Evolutionary conservation across 129 eudicot species (phyloP).

Genomic region (Centaurea solstitialis): DNA sequence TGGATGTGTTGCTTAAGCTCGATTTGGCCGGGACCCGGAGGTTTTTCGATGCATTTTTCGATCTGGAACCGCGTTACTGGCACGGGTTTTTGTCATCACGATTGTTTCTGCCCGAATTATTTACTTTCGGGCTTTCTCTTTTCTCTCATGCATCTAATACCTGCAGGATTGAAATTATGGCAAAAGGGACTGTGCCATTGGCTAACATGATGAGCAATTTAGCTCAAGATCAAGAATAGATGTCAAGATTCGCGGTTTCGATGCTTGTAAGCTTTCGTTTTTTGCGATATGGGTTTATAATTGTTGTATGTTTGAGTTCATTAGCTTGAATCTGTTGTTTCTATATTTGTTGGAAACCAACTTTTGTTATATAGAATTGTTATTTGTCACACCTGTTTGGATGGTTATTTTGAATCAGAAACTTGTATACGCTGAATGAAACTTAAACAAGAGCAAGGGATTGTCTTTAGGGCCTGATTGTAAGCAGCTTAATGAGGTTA

Average conservation of each 20-base stretch:
- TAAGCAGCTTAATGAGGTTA: neutral
- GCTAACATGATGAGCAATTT: conserved; percentile 82
- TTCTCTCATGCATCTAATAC: conserved; percentile 78
- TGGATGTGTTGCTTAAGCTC: conserved; percentile 95
- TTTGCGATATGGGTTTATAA: neutral
- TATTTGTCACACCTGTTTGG: neutral
- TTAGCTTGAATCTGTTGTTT: neutral
- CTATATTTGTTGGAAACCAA: neutral
- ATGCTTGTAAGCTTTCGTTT: conserved; percentile 22
- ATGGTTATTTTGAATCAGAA: neutral
- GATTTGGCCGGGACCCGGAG: conserved; percentile 87
- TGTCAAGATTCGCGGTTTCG: conserved; percentile 10
- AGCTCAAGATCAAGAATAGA: conserved; percentile 63
- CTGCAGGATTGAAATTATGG: conserved; percentile 92
- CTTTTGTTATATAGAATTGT: conserved; percentile 1
- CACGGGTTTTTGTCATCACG: conserved; percentile 98
- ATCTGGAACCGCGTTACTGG: conserved; percentile 96
- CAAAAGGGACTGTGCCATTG: conserved; percentile 92
- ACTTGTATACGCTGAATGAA: neutral
- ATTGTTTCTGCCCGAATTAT: conserved; percentile 81
- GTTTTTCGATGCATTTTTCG: conserved; percentile 93
- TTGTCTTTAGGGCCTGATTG: neutral
- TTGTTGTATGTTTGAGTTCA: conserved; percentile 20
- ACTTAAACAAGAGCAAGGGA: neutral
- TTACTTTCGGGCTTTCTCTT: conserved; percentile 84